Evolutionary conservation across 2,329 filamentous ascomycete genomes (phyloP).

Genomic region (Sclerotinia subarctica): DNA sequence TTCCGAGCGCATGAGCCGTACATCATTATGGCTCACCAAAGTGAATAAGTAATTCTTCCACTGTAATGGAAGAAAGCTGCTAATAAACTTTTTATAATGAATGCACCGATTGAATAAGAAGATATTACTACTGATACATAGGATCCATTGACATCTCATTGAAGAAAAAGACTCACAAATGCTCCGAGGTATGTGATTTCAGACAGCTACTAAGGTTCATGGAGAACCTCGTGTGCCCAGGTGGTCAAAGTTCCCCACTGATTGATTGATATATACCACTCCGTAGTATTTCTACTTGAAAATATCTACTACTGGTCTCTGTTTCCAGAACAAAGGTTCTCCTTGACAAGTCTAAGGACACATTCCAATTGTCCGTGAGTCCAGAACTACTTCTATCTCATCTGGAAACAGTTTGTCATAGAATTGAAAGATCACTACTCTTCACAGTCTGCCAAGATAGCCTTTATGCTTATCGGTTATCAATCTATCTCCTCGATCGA

Average conservation of each 20-base stretch:
- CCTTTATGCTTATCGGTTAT: conserved; percentile 13
- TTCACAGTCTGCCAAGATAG: conserved; percentile 15
- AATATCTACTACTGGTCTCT: neutral
- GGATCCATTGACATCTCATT: too few relatives aligned
- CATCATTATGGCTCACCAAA: neutral
- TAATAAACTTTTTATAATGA: neutral
- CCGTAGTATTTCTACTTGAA: neutral
- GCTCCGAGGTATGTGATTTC: neutral
- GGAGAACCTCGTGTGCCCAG: too few relatives aligned
- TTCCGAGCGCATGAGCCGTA: neutral
- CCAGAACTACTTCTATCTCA: neutral
- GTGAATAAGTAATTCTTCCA: neutral
- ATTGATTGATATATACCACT: neutral
- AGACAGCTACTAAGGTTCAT: neutral
- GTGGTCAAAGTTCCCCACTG: neutral
- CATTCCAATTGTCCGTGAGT: neutral
- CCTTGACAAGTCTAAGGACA: neutral
- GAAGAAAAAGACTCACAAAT: too few relatives aligned
- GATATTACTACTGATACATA: too few relatives aligned
- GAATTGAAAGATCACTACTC: conserved; percentile 9
- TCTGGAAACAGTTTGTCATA: conserved; percentile 8
- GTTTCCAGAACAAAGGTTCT: neutral
- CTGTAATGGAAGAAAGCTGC: neutral
- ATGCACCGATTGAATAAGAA: neutral
- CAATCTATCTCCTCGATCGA: conserved; percentile 16